phyloP scores from a whole-genome alignment of 1,284 basidiomycete genomes.

The Athelia sp. region DNA sequence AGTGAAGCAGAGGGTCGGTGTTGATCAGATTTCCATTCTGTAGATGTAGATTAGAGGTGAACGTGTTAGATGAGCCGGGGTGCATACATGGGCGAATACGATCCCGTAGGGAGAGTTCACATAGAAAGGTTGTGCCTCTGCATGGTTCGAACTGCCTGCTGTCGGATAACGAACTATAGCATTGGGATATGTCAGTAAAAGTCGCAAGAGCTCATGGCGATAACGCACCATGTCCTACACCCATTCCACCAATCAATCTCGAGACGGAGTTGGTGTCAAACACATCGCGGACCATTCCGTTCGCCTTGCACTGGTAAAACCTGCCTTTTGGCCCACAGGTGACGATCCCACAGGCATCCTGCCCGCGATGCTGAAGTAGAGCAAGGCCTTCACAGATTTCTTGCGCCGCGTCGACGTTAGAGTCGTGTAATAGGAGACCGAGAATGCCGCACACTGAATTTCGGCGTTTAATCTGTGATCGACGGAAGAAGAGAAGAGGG shows the following conservation, averaged over 20 bases:
- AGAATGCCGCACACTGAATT: constrained; percentile 83
- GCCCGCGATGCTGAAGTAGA: constrained; percentile 90
- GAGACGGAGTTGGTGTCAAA: constrained; percentile 82
- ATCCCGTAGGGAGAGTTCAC: constrained; percentile 99
- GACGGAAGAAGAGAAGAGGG: neutral
- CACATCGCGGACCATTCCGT: constrained; percentile 99
- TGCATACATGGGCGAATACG: constrained; percentile 86
- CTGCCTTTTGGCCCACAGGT: constrained; percentile 95
- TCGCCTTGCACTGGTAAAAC: constrained; percentile 99
- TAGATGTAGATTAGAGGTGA: constrained; percentile 8
- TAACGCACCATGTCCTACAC: constrained; percentile 88
- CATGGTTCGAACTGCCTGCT: constrained; percentile 93
- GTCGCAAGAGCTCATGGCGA: neutral
- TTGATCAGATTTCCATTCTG: constrained; percentile 99
- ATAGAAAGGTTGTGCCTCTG: constrained; percentile 99
- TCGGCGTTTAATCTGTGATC: neutral
- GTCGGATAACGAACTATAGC: constrained; percentile 90
- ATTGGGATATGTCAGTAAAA: neutral
- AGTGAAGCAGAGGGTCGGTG: constrained; percentile 79
- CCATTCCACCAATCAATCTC: constrained; percentile 90
- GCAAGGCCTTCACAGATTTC: constrained; percentile 92
- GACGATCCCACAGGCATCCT: constrained; percentile 98
- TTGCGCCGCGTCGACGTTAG: constrained; percentile 68
- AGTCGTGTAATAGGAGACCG: constrained; percentile 79
- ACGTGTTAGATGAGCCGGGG: constrained; percentile 2